Base-by-base conservation (phyloP, 306 rosid species). In the Medicago ruthenica region DNA sequence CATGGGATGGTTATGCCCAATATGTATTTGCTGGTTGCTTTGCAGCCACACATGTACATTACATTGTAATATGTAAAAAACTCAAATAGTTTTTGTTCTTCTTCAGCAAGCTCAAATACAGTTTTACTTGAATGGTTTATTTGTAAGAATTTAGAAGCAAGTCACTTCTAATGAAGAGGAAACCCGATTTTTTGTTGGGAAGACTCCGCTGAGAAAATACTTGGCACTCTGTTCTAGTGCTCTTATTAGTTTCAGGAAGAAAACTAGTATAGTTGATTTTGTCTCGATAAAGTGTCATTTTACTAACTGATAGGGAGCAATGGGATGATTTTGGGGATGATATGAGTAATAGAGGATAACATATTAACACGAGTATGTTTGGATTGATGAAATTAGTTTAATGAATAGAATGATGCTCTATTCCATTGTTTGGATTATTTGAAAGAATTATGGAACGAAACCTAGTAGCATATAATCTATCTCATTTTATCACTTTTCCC, bases 1-100 rank as follows among this genome's bases (percentile, higher is more conserved):
- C 73, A 39, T 55, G 27, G 15, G 67, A 48, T 76, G 67, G 31
- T 40, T 64, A 16, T 45, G 58, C 50, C 45, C 14, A 1, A 58
- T 21, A 16, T 63, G 15, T n/a, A n/a, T 63, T 18, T 64, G 70
- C 9, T 39, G 70, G 55, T 37, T 8, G 37, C 7, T 12, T 65
- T 9, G 15, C 34, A 47, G 14, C 55, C 57, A 66, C 44, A 71
- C 63, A 21, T 51, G 63, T 76, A 65, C 73, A 76, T 4, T 15
- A 4, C 14, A 7, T 21, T 54, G 47, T 76, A 55, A 10, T 66
- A 5, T 48, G 20, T 61, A 34, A 34, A 27, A 44, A 50, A 27
- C 45, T 47, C 24, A 68, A 41, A 24, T 9, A 22, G 71, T 15
- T 47, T 47, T 68, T 22, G 16, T 12, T 21, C 3, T 22, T 12